A percentile compares a stretch with the other conserved stretches of the same genome.
These are phyloP conservation scores for Kalaharituber pfeilii DNA, from an alignment of 2,329 filamentous ascomycete species.

Conservation along the genomic window DNA sequence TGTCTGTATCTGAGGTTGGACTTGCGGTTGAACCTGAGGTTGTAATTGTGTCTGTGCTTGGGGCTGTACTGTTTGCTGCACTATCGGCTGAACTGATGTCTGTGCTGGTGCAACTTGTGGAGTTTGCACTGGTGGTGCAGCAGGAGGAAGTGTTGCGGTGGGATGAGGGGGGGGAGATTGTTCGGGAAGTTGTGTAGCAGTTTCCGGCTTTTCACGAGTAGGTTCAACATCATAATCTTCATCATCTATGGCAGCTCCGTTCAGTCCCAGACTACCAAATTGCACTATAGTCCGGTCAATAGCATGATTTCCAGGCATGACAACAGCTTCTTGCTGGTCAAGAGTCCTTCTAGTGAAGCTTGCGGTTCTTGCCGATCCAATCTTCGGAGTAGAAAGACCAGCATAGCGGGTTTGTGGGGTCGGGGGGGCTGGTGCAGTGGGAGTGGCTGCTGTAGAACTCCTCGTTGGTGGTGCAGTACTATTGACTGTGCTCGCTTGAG, in stretches of 20 bases:
- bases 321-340: slow-evolving; percentile 92
- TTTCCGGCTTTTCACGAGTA: slow-evolving; percentile 88
- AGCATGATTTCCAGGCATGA: slow-evolving; percentile 83
- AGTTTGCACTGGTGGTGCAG: slow-evolving; percentile 13
- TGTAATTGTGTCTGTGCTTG: slow-evolving; percentile 22
- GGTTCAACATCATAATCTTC: slow-evolving; percentile 76
- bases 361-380: slow-evolving; percentile 45
- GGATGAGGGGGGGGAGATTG: slow-evolving; percentile 75
- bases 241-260: slow-evolving; percentile 35
- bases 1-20: not conserved
- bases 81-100: slow-evolving; percentile 27
- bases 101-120: slow-evolving; percentile 27
- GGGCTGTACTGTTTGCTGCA: not conserved
- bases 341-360: slow-evolving; percentile 73
- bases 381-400: slow-evolving; percentile 51
- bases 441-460: slow-evolving; percentile 44
- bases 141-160: slow-evolving; percentile 63
- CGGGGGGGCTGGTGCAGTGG: slow-evolving; percentile 45
- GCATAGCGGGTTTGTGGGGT: slow-evolving; percentile 52
- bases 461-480: slow-evolving; percentile 56
- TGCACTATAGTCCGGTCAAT: slow-evolving; percentile 86
- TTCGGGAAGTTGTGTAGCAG: slow-evolving; percentile 76
- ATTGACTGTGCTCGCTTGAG: slow-evolving; percentile 75
- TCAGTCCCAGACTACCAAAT: slow-evolving; percentile 87
- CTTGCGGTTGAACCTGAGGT: slow-evolving; percentile 25